Percentiles rank a stretch among this genome's conserved stretches.
phyloP scores from a whole-genome alignment of 192 early-diverging fungal species.

The Linnemannia elongata region DNA sequence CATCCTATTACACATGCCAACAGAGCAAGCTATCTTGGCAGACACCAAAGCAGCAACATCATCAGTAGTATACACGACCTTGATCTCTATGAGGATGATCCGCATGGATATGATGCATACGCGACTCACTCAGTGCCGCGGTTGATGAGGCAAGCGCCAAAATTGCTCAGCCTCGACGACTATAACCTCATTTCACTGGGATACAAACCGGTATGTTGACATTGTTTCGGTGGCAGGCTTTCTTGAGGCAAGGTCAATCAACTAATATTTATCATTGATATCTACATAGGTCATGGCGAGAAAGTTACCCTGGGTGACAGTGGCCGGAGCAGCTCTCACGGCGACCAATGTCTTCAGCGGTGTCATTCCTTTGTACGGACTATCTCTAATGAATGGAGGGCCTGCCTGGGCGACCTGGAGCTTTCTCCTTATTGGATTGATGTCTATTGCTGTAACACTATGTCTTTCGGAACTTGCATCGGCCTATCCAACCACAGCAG shows the following conservation, averaged over 20 bases:
- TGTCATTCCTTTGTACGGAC: conserved; percentile 34
- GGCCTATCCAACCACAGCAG: conserved; percentile 41
- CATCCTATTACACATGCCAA: background rate
- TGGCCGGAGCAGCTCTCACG: conserved; percentile 27
- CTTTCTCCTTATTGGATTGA: conserved; percentile 28
- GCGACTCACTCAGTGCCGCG: conserved; percentile 12
- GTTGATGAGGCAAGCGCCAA: conserved; percentile 38
- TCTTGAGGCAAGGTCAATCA: background rate
- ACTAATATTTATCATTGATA: background rate
- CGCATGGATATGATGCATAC: conserved; percentile 5
- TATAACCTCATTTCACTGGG: conserved; percentile 42
- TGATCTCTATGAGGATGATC: conserved; percentile 37
- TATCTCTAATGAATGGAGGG: conserved; percentile 38
- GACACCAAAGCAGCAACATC: conserved; percentile 6
- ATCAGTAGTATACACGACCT: conserved; percentile 27
- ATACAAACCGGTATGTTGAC: conserved; percentile 39
- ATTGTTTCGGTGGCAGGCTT: background rate
- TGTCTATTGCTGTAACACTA: conserved; percentile 38
- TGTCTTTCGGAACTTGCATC: conserved; percentile 46
- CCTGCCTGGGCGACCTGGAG: conserved; percentile 51
- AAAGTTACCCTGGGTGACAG: conserved; percentile 16
- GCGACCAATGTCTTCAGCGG: conserved; percentile 35
- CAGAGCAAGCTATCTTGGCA: background rate
- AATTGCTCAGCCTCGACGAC: conserved; percentile 41
- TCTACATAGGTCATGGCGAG: conserved; percentile 41